Conservation (phyloP, 306 rosid genomes). For the Styphnolobium japonicum region DNA sequence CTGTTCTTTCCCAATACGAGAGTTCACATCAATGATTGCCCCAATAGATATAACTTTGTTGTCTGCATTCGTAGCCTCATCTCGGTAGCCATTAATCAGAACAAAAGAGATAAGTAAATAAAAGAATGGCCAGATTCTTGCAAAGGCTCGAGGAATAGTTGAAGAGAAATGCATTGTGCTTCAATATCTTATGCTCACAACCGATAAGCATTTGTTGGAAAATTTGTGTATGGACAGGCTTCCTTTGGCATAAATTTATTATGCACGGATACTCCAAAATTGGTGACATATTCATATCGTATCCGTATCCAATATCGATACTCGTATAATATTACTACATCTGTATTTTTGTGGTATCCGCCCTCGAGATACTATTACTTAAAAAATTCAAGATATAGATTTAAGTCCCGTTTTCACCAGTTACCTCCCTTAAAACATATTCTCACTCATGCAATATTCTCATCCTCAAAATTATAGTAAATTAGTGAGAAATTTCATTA, state of each 20-base stretch:
- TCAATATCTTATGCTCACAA: not conserved
- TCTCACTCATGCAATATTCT: too few species aligned
- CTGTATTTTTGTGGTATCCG: too few species aligned
- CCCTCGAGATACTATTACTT: too few species aligned
- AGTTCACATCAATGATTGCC: conserved; percentile 32
- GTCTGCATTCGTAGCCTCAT: not conserved
- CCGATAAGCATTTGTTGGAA: not conserved
- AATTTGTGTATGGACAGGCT: not conserved
- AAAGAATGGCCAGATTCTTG: conserved; percentile 13
- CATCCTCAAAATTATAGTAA: too few species aligned
- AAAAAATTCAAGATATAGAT: too few species aligned
- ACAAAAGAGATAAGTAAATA: conserved; percentile 19
- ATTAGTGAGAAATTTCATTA: too few species aligned
- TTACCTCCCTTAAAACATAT: too few species aligned
- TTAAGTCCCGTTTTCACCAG: too few species aligned
- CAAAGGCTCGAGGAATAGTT: not conserved
- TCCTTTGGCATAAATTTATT: not conserved
- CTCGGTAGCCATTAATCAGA: conserved; percentile 8
- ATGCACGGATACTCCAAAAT: too few species aligned
- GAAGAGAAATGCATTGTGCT: conserved; percentile 27
- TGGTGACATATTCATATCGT: too few species aligned
- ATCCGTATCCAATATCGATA: too few species aligned
- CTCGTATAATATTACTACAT: too few species aligned
- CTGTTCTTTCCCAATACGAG: conserved; percentile 52
- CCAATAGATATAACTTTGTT: conserved; percentile 34